Conservation (phyloP, 2,329 filamentous ascomycete genomes). For the Penicillium sp. region DNA sequence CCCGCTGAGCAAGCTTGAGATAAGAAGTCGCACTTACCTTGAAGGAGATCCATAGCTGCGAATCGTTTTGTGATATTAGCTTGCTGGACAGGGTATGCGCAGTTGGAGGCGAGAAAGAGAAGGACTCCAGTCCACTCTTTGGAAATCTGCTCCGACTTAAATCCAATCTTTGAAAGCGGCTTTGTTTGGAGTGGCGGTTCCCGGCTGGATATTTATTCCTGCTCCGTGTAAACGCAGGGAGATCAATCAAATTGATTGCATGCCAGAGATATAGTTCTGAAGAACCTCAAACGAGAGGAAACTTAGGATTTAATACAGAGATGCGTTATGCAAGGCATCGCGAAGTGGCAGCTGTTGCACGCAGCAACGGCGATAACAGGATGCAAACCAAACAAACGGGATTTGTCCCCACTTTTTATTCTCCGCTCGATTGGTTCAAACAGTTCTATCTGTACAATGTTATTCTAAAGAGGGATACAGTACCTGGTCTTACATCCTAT, state of each 20-base stretch:
- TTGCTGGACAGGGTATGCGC: not conserved
- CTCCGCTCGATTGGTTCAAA: not conserved
- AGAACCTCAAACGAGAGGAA: not conserved
- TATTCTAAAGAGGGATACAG: too few relatives aligned
- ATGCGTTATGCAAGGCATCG: not conserved
- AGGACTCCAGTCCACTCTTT: not conserved
- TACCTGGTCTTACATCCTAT: too few relatives aligned
- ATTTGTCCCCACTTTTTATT: not conserved
- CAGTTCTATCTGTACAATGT: not conserved
- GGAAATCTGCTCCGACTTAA: not conserved
- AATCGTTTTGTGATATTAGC: not conserved
- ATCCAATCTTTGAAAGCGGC: not conserved
- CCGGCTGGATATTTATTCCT: not conserved
- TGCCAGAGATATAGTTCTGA: not conserved
- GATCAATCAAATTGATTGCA: not conserved
- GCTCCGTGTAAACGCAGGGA: not conserved
- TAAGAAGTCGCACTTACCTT: constrained; percentile 10
- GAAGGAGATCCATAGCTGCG: constrained; percentile 20
- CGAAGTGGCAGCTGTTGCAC: constrained; percentile 1
- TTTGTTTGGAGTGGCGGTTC: not conserved
- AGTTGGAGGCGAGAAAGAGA: not conserved
- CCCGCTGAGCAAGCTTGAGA: not conserved
- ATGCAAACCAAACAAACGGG: constrained; percentile 25
- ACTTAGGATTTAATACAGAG: constrained; percentile 17
- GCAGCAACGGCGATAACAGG: constrained; percentile 8